Base-by-base conservation (phyloP, 768 basidiomycete species). In the Phylloporus sp. region DNA sequence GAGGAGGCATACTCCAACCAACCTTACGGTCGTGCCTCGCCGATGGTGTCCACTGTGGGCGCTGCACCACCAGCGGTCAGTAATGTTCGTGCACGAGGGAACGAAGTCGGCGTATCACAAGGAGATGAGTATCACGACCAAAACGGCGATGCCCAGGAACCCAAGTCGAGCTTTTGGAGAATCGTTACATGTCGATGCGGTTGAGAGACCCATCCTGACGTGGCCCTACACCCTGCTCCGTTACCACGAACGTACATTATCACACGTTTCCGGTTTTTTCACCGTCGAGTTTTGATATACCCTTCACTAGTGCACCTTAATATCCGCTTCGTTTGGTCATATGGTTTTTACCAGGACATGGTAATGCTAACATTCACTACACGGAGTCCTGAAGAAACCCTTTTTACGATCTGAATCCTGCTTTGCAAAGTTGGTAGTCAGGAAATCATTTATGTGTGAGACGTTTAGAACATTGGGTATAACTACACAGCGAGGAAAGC, bases 181-280 rank as follows among this genome's bases (percentile, higher is more conserved):
- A 80, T 91, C 56, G 70, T 92, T 54, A 89, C 87, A 42, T 91
- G 89, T 72, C 83, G 82, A 63, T 91, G 90, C 73, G 85, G 82
- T 60, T 79, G 31, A 70, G 74, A 59, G 35, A 45, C 32, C 48
- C 44, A 38, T 47, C 48, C 35, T 31, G n/a, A 45, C 47, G 49
- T 38, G 49, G 42, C 47, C 59, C 57, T 58, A 56, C 45, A 50
- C 49, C 55, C 59, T 63, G 40, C 49, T 57, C 40, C 62, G 56
- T 60, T 61, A 55, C 61, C 60, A 57, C 56, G 52, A 63, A 60
- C 62, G 54, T 54, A 68, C 56, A 59, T 52, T 54, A 40, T 61
- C 59, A 55, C 61, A 58, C 54, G 58, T 63, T 62, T 57, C 65
- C 71, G 55, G 62, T 69, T 71, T 65, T 64, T 68, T 65, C 62